Conservation (phyloP, 78 protist species). For the Dictyostelium discoideum region DNA sequence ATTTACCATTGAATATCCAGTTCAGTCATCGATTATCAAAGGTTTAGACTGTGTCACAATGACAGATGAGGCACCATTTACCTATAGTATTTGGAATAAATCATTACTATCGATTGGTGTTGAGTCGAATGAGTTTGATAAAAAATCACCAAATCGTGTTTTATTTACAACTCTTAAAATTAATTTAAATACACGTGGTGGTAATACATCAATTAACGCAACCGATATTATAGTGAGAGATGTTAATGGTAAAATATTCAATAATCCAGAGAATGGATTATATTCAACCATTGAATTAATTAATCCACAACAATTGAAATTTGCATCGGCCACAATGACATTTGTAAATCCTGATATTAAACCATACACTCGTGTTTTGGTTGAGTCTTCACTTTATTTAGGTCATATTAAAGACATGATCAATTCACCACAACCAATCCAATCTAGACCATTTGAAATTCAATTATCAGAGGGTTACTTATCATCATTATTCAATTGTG, state of each 20-base stretch:
- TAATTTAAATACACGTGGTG: constrained; percentile 45
- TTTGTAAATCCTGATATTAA: constrained; percentile 19
- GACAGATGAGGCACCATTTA: constrained; percentile 55
- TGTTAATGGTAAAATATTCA: constrained; percentile 1
- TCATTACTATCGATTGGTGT: constrained; percentile 36
- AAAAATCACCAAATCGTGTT: constrained; percentile 30
- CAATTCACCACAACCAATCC: constrained; percentile 51
- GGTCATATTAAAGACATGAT: constrained; percentile 73
- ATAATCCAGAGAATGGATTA: constrained; percentile 31
- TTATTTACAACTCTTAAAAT: constrained; percentile 39
- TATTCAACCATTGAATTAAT: constrained; percentile 17
- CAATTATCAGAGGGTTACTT: constrained; percentile 65
- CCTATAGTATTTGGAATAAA: constrained; percentile 48
- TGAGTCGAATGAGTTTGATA: not conserved
- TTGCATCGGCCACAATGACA: not conserved
- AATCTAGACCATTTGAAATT: constrained; percentile 70
- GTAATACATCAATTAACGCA: constrained; percentile 12
- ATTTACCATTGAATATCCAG: constrained; percentile 65
- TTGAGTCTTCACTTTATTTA: constrained; percentile 34
- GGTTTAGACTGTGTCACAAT: constrained; percentile 43
- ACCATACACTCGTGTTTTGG: constrained; percentile 64
- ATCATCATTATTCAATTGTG: not conserved
- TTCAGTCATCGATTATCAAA: constrained; percentile 42
- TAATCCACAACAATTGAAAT: not conserved
- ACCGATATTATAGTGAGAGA: constrained; percentile 42